phyloP scores from a whole-genome alignment of 2,329 filamentous ascomycete genomes.

The Pseudogymnoascus sp. region DNA sequence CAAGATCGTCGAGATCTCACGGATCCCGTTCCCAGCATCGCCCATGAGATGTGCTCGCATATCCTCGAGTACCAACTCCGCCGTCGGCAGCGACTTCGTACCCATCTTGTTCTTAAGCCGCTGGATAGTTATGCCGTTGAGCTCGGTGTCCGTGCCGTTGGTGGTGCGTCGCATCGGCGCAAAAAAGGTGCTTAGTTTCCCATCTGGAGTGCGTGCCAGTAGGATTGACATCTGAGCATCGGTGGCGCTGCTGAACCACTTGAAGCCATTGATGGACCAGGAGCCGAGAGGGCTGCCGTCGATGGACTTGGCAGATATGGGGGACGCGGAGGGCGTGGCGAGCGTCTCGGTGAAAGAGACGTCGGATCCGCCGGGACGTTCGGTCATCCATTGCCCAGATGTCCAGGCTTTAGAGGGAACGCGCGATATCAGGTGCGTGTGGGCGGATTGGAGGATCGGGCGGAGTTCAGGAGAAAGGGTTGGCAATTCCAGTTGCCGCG shows the following conservation, averaged over 20 bases:
- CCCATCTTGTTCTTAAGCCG: conserved; percentile 68
- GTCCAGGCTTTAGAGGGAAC: conserved; percentile 54
- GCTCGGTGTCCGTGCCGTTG: conserved; percentile 30
- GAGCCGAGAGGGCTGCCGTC: conserved; percentile 41
- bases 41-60: conserved; percentile 62
- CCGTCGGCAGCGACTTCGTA: conserved; percentile 62
- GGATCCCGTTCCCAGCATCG: conserved; percentile 56
- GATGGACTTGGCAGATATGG: conserved; percentile 17
- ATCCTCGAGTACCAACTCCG: conserved; percentile 59
- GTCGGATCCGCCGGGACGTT: conserved; percentile 61
- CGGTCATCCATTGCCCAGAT: conserved; percentile 73
- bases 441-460: conserved; percentile 45
- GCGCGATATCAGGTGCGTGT: conserved; percentile 45
- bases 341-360: conserved; percentile 61
- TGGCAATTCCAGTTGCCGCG: conserved; percentile 34
- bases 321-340: conserved; percentile 33
- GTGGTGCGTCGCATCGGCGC: conserved; percentile 49
- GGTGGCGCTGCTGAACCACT: conserved; percentile 64
- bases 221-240: conserved; percentile 58
- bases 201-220: conserved; percentile 50
- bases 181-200: conserved; percentile 54
- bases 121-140: conserved; percentile 63
- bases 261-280: conserved; percentile 59
- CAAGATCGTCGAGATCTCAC: conserved; percentile 60
- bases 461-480: conserved; percentile 28